A percentile compares a stretch with the other conserved stretches of the same genome.
Evolutionary conservation across 2,329 filamentous ascomycete genomes (phyloP).

Genomic region (Phyllachora maydis): DNA sequence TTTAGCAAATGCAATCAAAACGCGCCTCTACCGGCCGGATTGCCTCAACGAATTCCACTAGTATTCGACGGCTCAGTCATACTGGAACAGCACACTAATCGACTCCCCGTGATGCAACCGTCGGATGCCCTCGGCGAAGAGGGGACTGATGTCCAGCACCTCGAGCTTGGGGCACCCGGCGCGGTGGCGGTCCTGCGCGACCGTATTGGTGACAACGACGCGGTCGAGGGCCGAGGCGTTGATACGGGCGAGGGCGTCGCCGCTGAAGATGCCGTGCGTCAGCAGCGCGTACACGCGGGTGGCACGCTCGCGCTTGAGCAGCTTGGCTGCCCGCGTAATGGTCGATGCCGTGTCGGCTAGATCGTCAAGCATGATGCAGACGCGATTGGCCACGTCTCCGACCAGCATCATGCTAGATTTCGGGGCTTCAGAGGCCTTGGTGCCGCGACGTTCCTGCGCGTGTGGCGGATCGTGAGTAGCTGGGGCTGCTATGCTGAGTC

Average conservation of each 20-base stretch:
- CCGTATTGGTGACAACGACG: conserved; percentile 86
- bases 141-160: conserved; percentile 71
- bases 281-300: conserved; percentile 74
- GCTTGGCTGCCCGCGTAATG: conserved; percentile 85
- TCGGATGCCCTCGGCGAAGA: conserved; percentile 89
- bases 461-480: too few species aligned
- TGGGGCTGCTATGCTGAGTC: not conserved
- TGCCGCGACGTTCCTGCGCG: conserved; percentile 30
- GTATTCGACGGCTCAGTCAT: conserved; percentile 42
- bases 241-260: conserved; percentile 83
- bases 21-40: too few species aligned
- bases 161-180: conserved; percentile 64
- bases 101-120: conserved; percentile 94
- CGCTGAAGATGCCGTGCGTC: conserved; percentile 86
- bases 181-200: conserved; percentile 67
- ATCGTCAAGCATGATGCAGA: conserved; percentile 83
- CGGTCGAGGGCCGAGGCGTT: conserved; percentile 84
- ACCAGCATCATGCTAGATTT: conserved; percentile 77
- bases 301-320: conserved; percentile 89
- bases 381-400: conserved; percentile 47
- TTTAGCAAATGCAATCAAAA: too few species aligned
- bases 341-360: conserved; percentile 93
- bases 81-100: conserved; percentile 83
- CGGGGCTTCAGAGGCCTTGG: conserved; percentile 51
- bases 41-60: too few species aligned